These are phyloP conservation scores for Cudoniella acicularis DNA, from an alignment of 495 filamentous ascomycete genomes.

Conservation along the genomic window DNA sequence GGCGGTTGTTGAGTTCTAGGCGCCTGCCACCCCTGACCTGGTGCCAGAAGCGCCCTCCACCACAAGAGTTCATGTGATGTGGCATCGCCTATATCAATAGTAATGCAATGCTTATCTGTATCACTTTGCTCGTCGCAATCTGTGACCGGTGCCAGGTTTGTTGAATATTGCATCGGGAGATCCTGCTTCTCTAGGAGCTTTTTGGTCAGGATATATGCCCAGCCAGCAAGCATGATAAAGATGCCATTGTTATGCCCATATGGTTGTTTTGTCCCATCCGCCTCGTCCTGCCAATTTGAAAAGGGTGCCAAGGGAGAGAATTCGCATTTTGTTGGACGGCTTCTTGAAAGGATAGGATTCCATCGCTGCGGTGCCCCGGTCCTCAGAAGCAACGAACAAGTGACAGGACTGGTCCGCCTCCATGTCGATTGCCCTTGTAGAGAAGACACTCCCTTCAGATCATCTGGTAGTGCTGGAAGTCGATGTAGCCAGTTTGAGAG, in stretches of 20 bases:
- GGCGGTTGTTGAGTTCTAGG: not conserved
- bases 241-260: not conserved
- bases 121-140: not conserved
- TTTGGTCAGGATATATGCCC: not conserved
- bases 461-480: slow-evolving; percentile 2
- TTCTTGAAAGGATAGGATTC: not conserved
- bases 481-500: not conserved
- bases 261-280: not conserved
- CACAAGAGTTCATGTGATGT: not conserved
- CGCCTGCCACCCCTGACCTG: not conserved
- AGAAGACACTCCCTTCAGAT: not conserved
- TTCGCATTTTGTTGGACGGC: not conserved
- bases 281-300: slow-evolving; percentile 1
- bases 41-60: not conserved
- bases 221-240: not conserved
- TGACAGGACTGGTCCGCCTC: not conserved
- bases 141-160: not conserved
- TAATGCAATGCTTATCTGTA: not conserved
- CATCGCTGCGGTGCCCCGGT: not conserved
- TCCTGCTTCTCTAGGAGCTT: not conserved
- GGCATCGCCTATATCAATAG: not conserved
- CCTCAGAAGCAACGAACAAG: not conserved
- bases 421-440: not conserved
- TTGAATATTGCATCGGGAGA: not conserved
- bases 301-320: not conserved